Conservation (phyloP, 2,329 filamentous ascomycete species). For the Diplodia intermedia region DNA sequence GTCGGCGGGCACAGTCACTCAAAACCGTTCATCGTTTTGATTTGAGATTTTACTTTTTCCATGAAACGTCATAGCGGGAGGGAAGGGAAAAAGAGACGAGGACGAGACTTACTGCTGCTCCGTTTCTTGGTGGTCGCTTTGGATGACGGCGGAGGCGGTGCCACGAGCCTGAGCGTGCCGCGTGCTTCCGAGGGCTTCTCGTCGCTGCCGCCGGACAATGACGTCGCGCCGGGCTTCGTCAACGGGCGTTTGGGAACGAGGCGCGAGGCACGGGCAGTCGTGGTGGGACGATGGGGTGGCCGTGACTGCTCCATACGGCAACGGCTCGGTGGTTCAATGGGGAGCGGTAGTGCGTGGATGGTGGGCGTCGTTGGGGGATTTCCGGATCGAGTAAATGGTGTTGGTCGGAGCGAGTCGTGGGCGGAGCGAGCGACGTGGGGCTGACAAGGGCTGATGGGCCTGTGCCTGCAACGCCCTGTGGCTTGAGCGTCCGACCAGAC, state of each 20-base stretch:
- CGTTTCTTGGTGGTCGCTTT: neutral
- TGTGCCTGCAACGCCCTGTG: neutral
- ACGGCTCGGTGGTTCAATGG: no score
- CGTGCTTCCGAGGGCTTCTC: constrained; percentile 17
- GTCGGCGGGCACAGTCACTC: neutral
- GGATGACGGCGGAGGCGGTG: neutral
- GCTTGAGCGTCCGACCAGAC: neutral
- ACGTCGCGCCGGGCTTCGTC: constrained; percentile 5
- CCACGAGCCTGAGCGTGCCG: neutral
- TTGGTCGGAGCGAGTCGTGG: neutral
- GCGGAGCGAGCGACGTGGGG: constrained; percentile 12
- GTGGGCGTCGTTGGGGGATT: neutral
- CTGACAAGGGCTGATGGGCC: neutral
- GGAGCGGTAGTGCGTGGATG: no score
- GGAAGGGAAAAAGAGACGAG: neutral
- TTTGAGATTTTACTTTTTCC: neutral
- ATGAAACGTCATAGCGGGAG: neutral
- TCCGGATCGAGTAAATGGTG: constrained; percentile 27
- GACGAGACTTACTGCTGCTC: neutral
- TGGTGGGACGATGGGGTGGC: neutral
- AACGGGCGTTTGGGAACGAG: constrained; percentile 8
- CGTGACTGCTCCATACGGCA: neutral
- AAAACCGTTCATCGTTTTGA: no score
- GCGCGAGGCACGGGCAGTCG: neutral
- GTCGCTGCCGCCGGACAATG: neutral